These are phyloP conservation scores for Rugonectria rugulosa DNA, from an alignment of 2,329 filamentous ascomycete genomes.

Conservation along the genomic window DNA sequence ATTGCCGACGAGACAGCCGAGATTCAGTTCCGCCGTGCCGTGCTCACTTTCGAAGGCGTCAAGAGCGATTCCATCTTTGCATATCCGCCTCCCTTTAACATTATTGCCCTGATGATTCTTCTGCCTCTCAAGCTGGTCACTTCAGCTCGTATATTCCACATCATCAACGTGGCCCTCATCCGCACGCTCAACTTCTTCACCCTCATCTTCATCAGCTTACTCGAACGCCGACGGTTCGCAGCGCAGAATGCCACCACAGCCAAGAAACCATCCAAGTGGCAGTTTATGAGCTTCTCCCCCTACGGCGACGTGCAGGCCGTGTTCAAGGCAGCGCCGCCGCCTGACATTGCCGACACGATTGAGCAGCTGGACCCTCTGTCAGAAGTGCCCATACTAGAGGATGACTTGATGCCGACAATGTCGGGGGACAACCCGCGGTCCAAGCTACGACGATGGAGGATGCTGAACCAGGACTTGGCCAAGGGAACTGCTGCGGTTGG, in stretches of 20 bases:
- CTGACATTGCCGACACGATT: slow-evolving; percentile 42
- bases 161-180: slow-evolving; percentile 72
- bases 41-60: slow-evolving; percentile 77
- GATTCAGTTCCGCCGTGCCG: slow-evolving; percentile 74
- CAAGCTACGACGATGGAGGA: slow-evolving; percentile 18
- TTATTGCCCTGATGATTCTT: slow-evolving; percentile 68
- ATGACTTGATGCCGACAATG: slow-evolving; percentile 37
- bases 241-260: slow-evolving; percentile 24
- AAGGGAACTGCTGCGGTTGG: neutral
- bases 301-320: slow-evolving; percentile 68
- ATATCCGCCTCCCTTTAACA: slow-evolving; percentile 75
- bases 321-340: slow-evolving; percentile 65
- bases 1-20: slow-evolving; percentile 74
- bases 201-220: slow-evolving; percentile 65
- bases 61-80: slow-evolving; percentile 76
- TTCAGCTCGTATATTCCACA: slow-evolving; percentile 71
- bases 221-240: slow-evolving; percentile 66
- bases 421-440: slow-evolving; percentile 30
- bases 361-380: slow-evolving; percentile 42
- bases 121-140: slow-evolving; percentile 71
- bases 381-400: slow-evolving; percentile 40
- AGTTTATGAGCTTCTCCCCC: slow-evolving; percentile 60
- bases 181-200: slow-evolving; percentile 70
- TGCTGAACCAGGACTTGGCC: slow-evolving; percentile 11
- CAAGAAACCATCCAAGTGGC: slow-evolving; percentile 44